phyloP scores from a whole-genome alignment of 805 yeast genomes.

The Cyberlindnera mrakii region DNA sequence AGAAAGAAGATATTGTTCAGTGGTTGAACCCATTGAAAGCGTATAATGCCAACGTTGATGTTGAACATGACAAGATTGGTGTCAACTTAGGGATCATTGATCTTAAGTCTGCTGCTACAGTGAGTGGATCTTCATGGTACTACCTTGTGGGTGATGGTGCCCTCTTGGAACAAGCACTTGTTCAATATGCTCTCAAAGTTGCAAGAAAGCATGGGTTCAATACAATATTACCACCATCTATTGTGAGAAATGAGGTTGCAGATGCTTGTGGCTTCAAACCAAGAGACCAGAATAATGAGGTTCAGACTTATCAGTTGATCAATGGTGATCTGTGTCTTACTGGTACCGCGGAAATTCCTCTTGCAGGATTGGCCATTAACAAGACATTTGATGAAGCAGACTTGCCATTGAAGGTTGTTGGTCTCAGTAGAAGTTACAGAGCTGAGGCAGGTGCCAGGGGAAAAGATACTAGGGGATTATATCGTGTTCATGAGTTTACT shows the following conservation, averaged over 20 bases:
- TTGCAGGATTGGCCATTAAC: constrained; percentile 73
- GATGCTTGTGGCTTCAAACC: constrained; percentile 94
- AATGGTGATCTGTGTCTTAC: constrained; percentile 59
- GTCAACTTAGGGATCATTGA: constrained; percentile 62
- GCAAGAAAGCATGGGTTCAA: constrained; percentile 66
- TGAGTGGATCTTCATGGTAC: constrained; percentile 83
- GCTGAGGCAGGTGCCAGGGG: constrained; percentile 99
- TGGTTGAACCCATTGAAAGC: constrained; percentile 40
- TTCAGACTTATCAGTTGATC: constrained; percentile 68
- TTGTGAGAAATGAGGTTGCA: constrained; percentile 71
- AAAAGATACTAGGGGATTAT: constrained; percentile 82
- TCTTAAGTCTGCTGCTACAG: constrained; percentile 61
- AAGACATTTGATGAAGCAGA: constrained; percentile 34
- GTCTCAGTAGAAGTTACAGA: constrained; percentile 80
- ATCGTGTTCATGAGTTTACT: constrained; percentile 93
- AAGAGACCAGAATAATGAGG: constrained; percentile 78
- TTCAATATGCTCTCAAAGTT: constrained; percentile 64
- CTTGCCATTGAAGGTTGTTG: constrained; percentile 61
- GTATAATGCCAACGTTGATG: constrained; percentile 20
- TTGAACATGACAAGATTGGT: constrained; percentile 72
- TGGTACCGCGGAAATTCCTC: constrained; percentile 94
- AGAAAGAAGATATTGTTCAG: constrained; percentile 38
- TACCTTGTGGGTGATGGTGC: constrained; percentile 84
- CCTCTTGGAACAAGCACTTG: constrained; percentile 78
- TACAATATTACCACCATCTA: constrained; percentile 77